phyloP scores from a whole-genome alignment of 2,329 filamentous ascomycete species.

The Aspergillus bombycis region DNA sequence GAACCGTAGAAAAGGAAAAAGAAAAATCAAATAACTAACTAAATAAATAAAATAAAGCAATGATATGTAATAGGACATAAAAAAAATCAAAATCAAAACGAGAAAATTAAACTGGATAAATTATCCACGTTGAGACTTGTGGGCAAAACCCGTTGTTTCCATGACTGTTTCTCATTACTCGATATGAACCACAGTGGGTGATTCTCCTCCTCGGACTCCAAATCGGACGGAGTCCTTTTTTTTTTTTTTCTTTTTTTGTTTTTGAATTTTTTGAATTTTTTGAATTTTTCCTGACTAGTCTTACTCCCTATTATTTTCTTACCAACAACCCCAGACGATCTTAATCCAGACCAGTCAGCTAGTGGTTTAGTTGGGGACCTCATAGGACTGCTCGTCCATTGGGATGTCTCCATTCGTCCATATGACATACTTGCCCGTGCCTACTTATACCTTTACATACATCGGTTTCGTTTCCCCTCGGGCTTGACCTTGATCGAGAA shows the following conservation, averaged over 20 bases:
- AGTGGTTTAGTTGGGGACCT: slow-evolving; percentile 8
- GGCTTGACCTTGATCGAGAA: neutral
- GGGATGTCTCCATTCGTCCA: slow-evolving; percentile 4
- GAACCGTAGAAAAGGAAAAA: neutral
- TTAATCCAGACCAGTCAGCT: slow-evolving; percentile 18
- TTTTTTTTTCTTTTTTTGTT: neutral
- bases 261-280: neutral
- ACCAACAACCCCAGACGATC: slow-evolving; percentile 23
- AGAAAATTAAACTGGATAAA: neutral
- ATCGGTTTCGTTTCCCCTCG: neutral
- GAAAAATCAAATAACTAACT: neutral
- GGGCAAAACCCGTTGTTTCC: slow-evolving; percentile 8
- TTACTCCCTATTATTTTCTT: neutral
- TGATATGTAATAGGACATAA: no score
- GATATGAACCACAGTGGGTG: slow-evolving; percentile 16
- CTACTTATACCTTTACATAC: slow-evolving; percentile 3
- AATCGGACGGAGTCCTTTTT: slow-evolving; percentile 12
- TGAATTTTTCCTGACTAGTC: neutral
- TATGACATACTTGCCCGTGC: neutral
- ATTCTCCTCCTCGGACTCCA: slow-evolving; percentile 14
- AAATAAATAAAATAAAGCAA: neutral
- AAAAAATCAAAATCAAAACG: neutral
- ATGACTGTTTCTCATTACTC: slow-evolving; percentile 25
- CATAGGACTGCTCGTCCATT: slow-evolving; percentile 4
- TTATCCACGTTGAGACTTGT: neutral